Conservation (phyloP, 306 rosid species). For the Arachis hypogaea region DNA sequence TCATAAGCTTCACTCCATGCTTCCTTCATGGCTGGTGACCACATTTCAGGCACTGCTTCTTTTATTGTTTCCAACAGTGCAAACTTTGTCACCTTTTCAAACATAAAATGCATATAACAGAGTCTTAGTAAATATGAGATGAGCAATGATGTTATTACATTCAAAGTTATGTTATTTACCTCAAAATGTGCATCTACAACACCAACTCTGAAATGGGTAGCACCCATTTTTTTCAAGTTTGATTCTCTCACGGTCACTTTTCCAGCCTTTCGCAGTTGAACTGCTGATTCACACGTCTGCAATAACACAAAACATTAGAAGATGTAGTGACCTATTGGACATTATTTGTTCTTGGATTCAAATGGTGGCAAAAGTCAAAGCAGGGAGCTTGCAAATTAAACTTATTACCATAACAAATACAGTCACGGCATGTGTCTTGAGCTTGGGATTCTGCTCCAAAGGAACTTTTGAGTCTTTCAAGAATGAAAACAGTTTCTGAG, state of each 20-base stretch:
- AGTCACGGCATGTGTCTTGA: constrained; percentile 72
- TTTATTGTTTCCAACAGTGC: constrained; percentile 79
- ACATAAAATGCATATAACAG: background rate
- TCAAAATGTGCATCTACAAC: constrained; percentile 70
- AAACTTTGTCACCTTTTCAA: constrained; percentile 58
- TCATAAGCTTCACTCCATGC: constrained; percentile 93
- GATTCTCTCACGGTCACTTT: constrained; percentile 70
- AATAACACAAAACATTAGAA: background rate
- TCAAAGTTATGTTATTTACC: constrained; percentile 42
- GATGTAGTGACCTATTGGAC: background rate
- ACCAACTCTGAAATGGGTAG: constrained; percentile 61
- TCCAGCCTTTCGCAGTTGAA: constrained; percentile 80
- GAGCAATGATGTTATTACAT: background rate
- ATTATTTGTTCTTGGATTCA: background rate
- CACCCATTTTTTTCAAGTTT: constrained; percentile 63
- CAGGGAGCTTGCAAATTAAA: too few relatives aligned
- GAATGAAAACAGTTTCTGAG: constrained; percentile 70
- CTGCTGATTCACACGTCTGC: constrained; percentile 79
- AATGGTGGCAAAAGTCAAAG: constrained; percentile 11
- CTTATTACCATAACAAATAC: constrained; percentile 73
- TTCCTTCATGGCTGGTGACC: constrained; percentile 72
- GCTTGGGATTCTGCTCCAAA: constrained; percentile 79
- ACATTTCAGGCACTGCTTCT: constrained; percentile 80
- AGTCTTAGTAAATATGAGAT: background rate
- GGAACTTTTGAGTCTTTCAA: constrained; percentile 74